A percentile compares a stretch with the other conserved stretches of the same genome.
These are phyloP conservation scores for Scolecobasidium constrictum DNA, from an alignment of 2,329 filamentous ascomycete species.

Conservation along the genomic window DNA sequence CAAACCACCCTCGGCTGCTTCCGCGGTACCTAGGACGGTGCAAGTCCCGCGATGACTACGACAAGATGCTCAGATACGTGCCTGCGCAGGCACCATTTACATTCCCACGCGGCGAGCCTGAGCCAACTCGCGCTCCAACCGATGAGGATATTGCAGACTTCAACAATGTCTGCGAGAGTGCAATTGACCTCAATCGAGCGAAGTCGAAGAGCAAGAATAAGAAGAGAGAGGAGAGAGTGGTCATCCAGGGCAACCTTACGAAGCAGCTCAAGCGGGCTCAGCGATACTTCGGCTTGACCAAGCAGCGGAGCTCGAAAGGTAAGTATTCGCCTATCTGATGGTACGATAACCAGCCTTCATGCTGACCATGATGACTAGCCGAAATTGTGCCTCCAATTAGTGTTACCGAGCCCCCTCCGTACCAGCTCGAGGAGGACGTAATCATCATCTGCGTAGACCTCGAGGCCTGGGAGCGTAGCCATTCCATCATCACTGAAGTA, in stretches of 20 bases:
- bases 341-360: no score
- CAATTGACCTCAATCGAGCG: constrained; percentile 17
- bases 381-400: no score
- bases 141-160: constrained; percentile 7
- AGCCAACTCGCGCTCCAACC: neutral
- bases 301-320: neutral
- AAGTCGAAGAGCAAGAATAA: constrained; percentile 40
- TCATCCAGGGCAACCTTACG: constrained; percentile 41
- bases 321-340: neutral
- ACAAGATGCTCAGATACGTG: constrained; percentile 20
- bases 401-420: constrained; percentile 33
- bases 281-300: constrained; percentile 57
- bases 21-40: constrained; percentile 59
- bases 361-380: no score
- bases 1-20: constrained; percentile 45
- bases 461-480: constrained; percentile 64
- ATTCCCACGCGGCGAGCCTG: constrained; percentile 18
- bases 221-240: constrained; percentile 36
- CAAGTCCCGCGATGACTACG: constrained; percentile 33
- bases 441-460: constrained; percentile 74
- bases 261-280: constrained; percentile 53
- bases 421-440: constrained; percentile 40
- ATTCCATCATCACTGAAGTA: constrained; percentile 66
- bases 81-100: constrained; percentile 13
- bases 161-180: constrained; percentile 14